Evolutionary conservation across 768 basidiomycete species (phyloP), one percentile per base, ranked within the genome.

Genomic region (Piloderma croceum): DNA sequence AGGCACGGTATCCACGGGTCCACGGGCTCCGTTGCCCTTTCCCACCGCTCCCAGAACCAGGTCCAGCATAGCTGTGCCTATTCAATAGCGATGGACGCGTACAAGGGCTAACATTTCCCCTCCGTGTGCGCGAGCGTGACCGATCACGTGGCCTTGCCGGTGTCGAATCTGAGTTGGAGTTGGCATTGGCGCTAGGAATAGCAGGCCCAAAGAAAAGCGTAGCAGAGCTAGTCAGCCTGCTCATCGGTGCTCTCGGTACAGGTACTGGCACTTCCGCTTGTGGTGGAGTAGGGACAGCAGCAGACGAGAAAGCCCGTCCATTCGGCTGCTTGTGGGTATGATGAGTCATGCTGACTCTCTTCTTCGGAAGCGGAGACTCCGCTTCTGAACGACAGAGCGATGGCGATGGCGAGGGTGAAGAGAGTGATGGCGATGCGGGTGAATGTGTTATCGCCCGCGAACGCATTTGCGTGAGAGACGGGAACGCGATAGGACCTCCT

Each of bases 191-290:
- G n/a, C 38, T 39, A 15, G 47, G 48, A 17, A 80, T 78, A 29
- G 70, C 43, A 31, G 79, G 78, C 4, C 81, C 83, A 52, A 85
- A 86, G 58, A 85, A 84, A 9, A 82, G 60, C 0, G 81, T 77
- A 13, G 79, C 81, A 2, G 76, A 73, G 49, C 74, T 63, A 7
- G 49, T 53, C n/a, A n/a, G 39, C 66, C 81, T 17, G 79, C 67
- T 15, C 76, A 67, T 24, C 82, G 75, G 34, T 57, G 69, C n/a
- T n/a, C n/a, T n/a, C n/a, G n/a, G n/a, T n/a, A n/a, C n/a, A n/a
- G n/a, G n/a, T n/a, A n/a, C n/a, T n/a, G n/a, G n/a, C n/a, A n/a
- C n/a, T n/a, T n/a, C n/a, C n/a, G n/a, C n/a, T n/a, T n/a, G n/a
- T n/a, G n/a, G n/a, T n/a, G n/a, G n/a, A n/a, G n/a, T n/a, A n/a